Base-by-base conservation (phyloP, 805 yeast species). In the Candida lessepsii region DNA sequence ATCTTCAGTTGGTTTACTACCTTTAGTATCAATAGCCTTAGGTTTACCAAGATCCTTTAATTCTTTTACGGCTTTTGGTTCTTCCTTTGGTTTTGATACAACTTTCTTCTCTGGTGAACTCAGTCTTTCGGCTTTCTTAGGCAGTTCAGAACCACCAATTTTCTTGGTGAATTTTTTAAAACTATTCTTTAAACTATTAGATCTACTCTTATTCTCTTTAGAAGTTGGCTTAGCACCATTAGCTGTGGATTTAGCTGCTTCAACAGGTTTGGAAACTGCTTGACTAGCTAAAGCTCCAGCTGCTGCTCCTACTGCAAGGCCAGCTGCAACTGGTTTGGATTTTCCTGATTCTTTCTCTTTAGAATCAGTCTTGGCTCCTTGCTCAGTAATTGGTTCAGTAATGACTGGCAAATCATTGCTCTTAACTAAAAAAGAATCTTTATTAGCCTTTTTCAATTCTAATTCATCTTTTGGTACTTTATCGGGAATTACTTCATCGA, bases 381-480 rank as follows among this genome's bases (percentile, higher is more conserved):
- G 49, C 42, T 42, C 55, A 39, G 51, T 14, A 25, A 57, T 49
- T 46, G 47, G 48, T 42, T 45, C 54, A 36, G 49, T n/a, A 25
- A 58, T 41, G 9, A 32, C 50, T 39, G 48, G 56, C 39, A 55
- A 57, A 38, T 61, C 70, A 51, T 56, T 52, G 60, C 65, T 60
- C 17, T 48, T 52, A 19, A 45, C 61, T 52, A 63, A 58, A 48
- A 61, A 50, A 45, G 59, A 51, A 17, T 37, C 24, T 15, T 35
- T 31, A 20, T 18, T n/a, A 4, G 9, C 26, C 18, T 34, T 23
- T 17, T 13, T 21, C n/a, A 27, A 31, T 26, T 38, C 29, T 19
- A 35, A n/a, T 33, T 45, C 48, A 32, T 46, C 46, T 24, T 40
- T 42, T 14, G 49, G 49, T 14, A 40, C 48, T 40, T 41, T 46